These are phyloP conservation scores for Solanum appendiculatum DNA, from an alignment of 257 asterid genomes.

Conservation along the genomic window DNA sequence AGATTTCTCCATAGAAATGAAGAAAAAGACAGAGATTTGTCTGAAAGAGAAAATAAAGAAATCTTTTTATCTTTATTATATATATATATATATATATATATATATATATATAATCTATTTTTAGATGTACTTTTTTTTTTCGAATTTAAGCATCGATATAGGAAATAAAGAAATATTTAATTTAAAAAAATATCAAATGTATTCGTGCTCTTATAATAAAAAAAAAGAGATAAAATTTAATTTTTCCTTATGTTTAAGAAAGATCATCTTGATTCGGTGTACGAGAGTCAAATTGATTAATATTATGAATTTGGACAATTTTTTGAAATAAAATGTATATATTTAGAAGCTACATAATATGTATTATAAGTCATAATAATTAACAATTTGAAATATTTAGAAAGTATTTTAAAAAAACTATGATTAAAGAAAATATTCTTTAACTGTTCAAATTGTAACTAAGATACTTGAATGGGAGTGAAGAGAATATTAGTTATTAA, in stretches of 20 bases:
- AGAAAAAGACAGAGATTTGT: not conserved
- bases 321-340: not conserved
- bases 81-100: too few relatives aligned
- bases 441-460: not conserved
- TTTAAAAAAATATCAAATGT: not conserved
- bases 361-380: not conserved
- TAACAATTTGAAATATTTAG: not conserved
- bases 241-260: not conserved
- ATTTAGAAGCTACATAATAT: not conserved
- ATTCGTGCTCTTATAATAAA: not conserved
- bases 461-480: not conserved
- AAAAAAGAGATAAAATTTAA: not conserved
- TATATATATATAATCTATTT: not conserved
- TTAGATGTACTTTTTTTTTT: not conserved
- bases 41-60: not conserved
- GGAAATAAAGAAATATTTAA: not conserved
- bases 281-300: not conserved
- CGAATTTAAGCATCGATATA: not conserved
- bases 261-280: not conserved
- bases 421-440: not conserved
- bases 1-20: not conserved
- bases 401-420: not conserved
- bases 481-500: not conserved
- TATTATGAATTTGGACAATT: not conserved
- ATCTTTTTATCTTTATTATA: not conserved